Percentiles rank a stretch among this genome's conserved stretches.
phyloP scores from a whole-genome alignment of 2,329 filamentous ascomycete species.

The Alternaria sp. region DNA sequence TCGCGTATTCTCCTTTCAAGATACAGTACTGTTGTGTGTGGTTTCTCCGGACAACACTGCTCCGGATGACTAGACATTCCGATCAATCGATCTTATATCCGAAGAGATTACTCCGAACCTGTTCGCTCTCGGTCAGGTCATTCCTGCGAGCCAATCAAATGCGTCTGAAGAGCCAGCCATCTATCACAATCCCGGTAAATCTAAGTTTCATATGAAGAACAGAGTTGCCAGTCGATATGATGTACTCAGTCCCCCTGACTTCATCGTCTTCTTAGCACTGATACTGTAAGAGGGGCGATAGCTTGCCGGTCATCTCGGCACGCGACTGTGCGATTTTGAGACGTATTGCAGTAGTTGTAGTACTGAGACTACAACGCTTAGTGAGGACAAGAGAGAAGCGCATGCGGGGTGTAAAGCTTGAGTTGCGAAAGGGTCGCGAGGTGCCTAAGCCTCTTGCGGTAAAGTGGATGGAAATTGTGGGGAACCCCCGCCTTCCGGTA shows the following conservation, averaged over 20 bases:
- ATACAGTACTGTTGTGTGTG: neutral
- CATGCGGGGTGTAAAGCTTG: neutral
- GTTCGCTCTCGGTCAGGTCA: neutral
- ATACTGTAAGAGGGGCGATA: too few relatives aligned
- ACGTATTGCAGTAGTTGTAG: neutral
- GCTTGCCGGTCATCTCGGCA: too few relatives aligned
- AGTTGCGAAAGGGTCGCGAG: neutral
- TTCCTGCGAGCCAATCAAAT: neutral
- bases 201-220: neutral
- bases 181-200: neutral
- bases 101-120: neutral
- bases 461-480: neutral
- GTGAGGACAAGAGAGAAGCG: neutral
- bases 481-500: constrained; percentile 3
- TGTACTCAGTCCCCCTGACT: neutral
- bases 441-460: neutral
- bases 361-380: neutral
- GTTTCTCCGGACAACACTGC: neutral
- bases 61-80: neutral
- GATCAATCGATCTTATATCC: neutral
- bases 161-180: neutral
- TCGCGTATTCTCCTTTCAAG: neutral
- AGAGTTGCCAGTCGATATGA: neutral
- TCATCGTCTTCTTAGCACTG: neutral
- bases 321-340: neutral